These are phyloP conservation scores for Pyrrhoderma lamaoense DNA, from an alignment of 1,284 basidiomycete species.

Conservation along the genomic window DNA sequence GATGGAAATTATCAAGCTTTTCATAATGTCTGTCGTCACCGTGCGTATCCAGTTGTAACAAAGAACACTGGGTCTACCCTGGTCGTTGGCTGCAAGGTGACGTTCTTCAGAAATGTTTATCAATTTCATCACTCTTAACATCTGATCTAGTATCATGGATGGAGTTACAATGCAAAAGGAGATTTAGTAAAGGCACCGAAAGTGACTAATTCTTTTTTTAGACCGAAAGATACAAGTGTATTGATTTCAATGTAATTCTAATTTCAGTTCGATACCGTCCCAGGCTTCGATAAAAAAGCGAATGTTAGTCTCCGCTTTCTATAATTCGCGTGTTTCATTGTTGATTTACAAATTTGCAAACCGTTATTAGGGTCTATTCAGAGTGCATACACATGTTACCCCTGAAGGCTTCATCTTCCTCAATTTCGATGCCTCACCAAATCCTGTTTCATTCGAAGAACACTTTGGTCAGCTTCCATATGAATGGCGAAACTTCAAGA, in stretches of 20 bases:
- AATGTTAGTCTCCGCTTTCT: slow-evolving; percentile 16
- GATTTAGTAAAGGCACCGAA: slow-evolving; percentile 24
- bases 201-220: not conserved
- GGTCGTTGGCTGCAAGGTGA: slow-evolving; percentile 22
- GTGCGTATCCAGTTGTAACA: slow-evolving; percentile 24
- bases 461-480: slow-evolving; percentile 19
- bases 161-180: slow-evolving; percentile 24
- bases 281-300: slow-evolving; percentile 23
- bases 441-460: slow-evolving; percentile 20
- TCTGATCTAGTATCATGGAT: slow-evolving; percentile 21
- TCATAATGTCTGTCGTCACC: slow-evolving; percentile 23
- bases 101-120: not conserved
- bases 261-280: slow-evolving; percentile 21
- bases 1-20: slow-evolving; percentile 20
- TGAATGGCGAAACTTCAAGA: slow-evolving; percentile 13
- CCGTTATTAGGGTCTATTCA: slow-evolving; percentile 19
- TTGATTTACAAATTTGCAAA: not conserved
- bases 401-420: slow-evolving; percentile 23
- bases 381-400: slow-evolving; percentile 24
- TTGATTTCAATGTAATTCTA: not conserved
- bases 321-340: not conserved
- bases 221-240: not conserved
- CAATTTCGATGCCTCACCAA: slow-evolving; percentile 23
- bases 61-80: slow-evolving; percentile 21
- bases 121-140: not conserved